phyloP scores from a whole-genome alignment of 1,284 basidiomycete species.

The Tylopilus orsonianus region DNA sequence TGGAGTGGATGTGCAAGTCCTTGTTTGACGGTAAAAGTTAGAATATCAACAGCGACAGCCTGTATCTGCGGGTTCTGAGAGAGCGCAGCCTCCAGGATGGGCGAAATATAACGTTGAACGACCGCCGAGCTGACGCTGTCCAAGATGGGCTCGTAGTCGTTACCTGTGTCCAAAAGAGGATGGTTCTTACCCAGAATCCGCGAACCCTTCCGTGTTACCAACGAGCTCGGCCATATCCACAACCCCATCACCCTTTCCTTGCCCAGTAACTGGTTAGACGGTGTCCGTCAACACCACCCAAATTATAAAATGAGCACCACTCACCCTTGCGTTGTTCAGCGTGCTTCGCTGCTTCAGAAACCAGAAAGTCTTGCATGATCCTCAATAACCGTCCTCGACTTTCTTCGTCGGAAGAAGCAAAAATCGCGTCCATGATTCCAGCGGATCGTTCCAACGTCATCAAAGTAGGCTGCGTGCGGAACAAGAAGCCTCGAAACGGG shows the following conservation, averaged over 20 bases:
- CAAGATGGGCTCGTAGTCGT: not conserved
- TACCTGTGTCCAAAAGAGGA: not conserved
- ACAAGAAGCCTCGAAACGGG: constrained; percentile 71
- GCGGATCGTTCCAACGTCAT: constrained; percentile 81
- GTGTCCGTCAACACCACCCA: constrained; percentile 1
- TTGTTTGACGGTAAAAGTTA: constrained; percentile 91
- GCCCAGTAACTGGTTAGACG: constrained; percentile 33
- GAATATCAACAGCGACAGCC: constrained; percentile 83
- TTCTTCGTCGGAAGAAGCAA: constrained; percentile 69
- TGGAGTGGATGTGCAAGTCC: constrained; percentile 94
- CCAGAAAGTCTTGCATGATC: constrained; percentile 88
- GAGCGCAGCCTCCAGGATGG: constrained; percentile 80
- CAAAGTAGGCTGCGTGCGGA: constrained; percentile 87
- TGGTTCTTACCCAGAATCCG: constrained; percentile 81
- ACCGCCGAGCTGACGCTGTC: constrained; percentile 88
- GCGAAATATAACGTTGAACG: constrained; percentile 86
- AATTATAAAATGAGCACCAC: not conserved
- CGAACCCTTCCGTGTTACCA: constrained; percentile 91
- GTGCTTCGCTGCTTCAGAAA: constrained; percentile 78
- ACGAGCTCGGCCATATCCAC: constrained; percentile 91
- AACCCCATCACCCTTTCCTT: constrained; percentile 45
- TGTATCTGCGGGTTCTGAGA: constrained; percentile 75
- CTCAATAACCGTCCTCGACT: constrained; percentile 74
- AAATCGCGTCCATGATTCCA: constrained; percentile 87
- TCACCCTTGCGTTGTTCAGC: constrained; percentile 64